Percentiles rank a stretch among this genome's conserved stretches.
Evolutionary conservation across 139 green algal genomes (phyloP).

Genomic region (Micractinium sp.): DNA sequence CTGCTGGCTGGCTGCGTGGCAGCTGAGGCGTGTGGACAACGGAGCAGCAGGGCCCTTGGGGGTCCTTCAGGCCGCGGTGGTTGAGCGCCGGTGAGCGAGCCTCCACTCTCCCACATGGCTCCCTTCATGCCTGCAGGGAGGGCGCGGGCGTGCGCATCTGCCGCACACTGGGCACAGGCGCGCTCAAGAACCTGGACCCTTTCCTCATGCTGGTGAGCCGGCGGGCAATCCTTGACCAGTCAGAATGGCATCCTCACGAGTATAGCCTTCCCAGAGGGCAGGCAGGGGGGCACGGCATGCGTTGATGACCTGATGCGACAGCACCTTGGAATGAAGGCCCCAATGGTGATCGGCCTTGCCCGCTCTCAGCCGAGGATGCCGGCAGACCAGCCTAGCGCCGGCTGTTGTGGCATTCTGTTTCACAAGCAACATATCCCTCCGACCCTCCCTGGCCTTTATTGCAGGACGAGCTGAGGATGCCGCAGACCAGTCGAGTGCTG

Average conservation of each 20-base stretch:
- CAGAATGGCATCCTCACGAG: no score
- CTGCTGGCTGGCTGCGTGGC: background rate
- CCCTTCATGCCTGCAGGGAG: constrained; percentile 56
- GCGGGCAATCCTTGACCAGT: no score
- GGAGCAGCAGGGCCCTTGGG: background rate
- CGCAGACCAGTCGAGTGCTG: constrained; percentile 42
- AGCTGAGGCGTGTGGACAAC: background rate
- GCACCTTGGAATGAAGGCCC: no score
- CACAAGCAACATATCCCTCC: no score
- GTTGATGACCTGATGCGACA: no score
- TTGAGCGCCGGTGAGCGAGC: no score
- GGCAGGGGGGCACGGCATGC: no score
- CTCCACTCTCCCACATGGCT: no score
- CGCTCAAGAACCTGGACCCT: constrained; percentile 83
- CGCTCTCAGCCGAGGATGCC: constrained; percentile 82
- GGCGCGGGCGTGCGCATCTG: constrained; percentile 83
- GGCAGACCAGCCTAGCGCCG: constrained; percentile 41
- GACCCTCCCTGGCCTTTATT: no score
- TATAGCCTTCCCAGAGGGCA: no score
- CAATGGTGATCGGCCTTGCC: no score
- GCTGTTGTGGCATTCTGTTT: constrained; percentile 40
- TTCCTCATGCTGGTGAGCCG: constrained; percentile 74
- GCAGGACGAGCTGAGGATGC: constrained; percentile 76
- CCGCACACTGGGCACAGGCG: constrained; percentile 77
- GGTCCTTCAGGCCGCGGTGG: background rate